phyloP scores from a whole-genome alignment of 352 stramenopile species.

The Phytophthora syringae region DNA sequence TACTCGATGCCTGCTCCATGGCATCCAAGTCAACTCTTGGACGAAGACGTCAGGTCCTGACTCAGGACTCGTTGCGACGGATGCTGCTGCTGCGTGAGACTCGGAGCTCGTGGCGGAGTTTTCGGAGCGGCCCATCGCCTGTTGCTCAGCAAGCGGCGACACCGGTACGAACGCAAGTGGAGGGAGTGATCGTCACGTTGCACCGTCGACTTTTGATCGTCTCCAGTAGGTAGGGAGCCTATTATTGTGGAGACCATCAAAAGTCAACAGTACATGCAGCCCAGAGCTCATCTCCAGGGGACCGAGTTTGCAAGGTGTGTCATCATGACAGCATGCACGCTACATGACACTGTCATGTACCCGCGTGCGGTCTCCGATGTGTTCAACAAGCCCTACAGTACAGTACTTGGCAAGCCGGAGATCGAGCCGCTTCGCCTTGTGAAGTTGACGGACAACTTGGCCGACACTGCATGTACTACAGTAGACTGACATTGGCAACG shows the following conservation, averaged over 20 bases:
- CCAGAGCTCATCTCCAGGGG: conserved; percentile 9
- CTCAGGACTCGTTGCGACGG: not conserved
- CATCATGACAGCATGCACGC: no score
- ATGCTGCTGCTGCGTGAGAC: not conserved
- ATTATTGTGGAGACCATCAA: no score
- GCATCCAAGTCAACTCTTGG: not conserved
- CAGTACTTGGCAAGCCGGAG: not conserved
- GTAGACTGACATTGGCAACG: not conserved
- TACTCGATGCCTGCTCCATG: conserved; percentile 8
- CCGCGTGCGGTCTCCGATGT: not conserved
- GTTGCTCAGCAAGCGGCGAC: conserved; percentile 35
- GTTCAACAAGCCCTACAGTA: conserved; percentile 13
- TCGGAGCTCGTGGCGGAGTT: not conserved
- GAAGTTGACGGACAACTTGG: no score
- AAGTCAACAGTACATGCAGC: no score
- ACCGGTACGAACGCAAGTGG: conserved; percentile 23
- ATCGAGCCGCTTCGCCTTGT: conserved; percentile 14
- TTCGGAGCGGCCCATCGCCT: not conserved
- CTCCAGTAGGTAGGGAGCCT: no score
- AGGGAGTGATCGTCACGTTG: conserved; percentile 23
- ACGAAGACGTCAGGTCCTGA: no score
- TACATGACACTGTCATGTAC: conserved; percentile 19
- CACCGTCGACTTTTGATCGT: no score
- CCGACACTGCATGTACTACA: no score
- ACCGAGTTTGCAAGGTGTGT: not conserved